Evolutionary conservation across 169 alveolate species (phyloP).

Genomic region (Eimeria tenella): DNA sequence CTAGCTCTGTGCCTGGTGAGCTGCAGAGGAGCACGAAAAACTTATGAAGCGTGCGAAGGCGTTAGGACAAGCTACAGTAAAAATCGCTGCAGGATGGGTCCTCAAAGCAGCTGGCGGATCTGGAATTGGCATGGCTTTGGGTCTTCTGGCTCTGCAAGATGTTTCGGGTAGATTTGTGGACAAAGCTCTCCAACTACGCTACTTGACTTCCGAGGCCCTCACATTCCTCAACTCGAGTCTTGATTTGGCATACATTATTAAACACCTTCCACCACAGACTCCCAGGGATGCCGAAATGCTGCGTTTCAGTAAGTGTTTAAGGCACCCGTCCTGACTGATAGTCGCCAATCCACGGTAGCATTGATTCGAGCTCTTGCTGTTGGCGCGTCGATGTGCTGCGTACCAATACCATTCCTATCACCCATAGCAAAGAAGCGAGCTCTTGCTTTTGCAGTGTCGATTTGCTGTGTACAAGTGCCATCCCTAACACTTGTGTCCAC

Average conservation of each 20-base stretch:
- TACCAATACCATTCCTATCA: too few relatives aligned
- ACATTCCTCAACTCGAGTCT: conserved; percentile 8
- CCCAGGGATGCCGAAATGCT: not conserved
- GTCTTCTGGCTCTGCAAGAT: conserved; percentile 33
- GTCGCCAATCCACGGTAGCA: too few relatives aligned
- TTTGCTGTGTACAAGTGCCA: too few relatives aligned
- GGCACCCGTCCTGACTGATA: not conserved
- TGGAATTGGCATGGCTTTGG: conserved; percentile 56
- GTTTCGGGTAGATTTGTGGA: not conserved
- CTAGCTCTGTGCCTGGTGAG: too few relatives aligned
- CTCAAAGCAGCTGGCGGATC: conserved; percentile 16
- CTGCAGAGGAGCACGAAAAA: conserved; percentile 41
- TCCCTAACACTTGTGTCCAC: too few relatives aligned
- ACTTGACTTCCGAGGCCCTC: conserved; percentile 35
- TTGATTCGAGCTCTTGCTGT: too few relatives aligned
- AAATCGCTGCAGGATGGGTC: conserved; percentile 53
- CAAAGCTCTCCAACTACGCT: conserved; percentile 46
- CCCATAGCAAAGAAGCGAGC: too few relatives aligned
- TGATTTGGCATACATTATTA: conserved; percentile 20
- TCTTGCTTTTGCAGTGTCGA: too few relatives aligned
- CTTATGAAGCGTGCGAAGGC: not conserved
- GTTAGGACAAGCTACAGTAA: conserved; percentile 4
- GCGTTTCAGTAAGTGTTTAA: conserved; percentile 20
- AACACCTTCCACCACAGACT: not conserved
- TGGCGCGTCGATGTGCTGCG: too few relatives aligned